Conservation (phyloP, 345 rosid species). For the Populus deltoides region DNA sequence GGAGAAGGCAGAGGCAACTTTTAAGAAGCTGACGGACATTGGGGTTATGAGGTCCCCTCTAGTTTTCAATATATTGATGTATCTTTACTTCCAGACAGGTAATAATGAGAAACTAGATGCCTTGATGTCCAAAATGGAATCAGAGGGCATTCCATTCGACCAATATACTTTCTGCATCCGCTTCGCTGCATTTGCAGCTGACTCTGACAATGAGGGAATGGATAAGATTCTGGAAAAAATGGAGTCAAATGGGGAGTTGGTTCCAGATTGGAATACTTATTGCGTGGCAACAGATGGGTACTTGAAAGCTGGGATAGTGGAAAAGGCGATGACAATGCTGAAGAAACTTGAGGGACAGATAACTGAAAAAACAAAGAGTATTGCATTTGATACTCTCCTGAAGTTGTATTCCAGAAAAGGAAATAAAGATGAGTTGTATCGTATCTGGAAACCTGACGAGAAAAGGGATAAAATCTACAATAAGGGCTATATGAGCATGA, state of each 20-base stretch:
- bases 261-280: neutral
- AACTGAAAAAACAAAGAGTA: neutral
- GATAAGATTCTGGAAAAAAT: neutral
- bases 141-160: neutral
- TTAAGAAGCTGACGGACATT: neutral
- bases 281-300: neutral
- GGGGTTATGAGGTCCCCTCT: neutral
- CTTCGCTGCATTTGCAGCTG: conserved; percentile 1
- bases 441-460: neutral
- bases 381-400: neutral
- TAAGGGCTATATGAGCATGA: neutral
- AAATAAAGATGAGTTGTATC: neutral
- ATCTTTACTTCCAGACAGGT: conserved; percentile 5
- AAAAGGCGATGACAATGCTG: neutral
- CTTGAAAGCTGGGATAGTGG: neutral
- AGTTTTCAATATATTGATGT: conserved; percentile 2
- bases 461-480: neutral
- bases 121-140: neutral
- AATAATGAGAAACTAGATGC: conserved; percentile 1
- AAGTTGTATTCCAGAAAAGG: neutral
- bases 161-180: conserved; percentile 1
- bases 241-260: neutral
- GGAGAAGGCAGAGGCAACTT: neutral
- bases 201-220: neutral
- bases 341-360: neutral